A percentile compares a stretch with the other conserved stretches of the same genome.
Conservation (phyloP, 441 rosid species). For the Pelargonium australe region DNA sequence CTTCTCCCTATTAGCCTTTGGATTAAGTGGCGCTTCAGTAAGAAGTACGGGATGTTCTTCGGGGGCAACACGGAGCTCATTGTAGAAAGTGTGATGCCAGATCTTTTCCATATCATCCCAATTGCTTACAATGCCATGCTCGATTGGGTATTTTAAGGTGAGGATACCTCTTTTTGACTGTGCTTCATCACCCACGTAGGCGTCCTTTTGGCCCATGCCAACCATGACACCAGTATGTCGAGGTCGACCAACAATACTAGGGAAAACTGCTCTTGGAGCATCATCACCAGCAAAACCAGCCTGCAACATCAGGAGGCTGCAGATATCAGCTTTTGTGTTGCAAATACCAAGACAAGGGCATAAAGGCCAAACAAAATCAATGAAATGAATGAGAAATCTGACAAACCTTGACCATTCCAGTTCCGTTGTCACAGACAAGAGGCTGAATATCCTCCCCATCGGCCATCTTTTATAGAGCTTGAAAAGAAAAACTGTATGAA, state of each 20-base stretch:
- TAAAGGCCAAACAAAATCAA: neutral
- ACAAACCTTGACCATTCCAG: conserved; percentile 62
- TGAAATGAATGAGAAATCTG: neutral
- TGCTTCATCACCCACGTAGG: conserved; percentile 25
- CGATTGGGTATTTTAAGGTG: conserved; percentile 20
- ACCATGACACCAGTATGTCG: conserved; percentile 56
- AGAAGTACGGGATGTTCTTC: conserved; percentile 70
- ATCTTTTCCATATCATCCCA: conserved; percentile 35
- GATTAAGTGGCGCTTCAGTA: conserved; percentile 65
- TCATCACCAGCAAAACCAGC: conserved; percentile 76
- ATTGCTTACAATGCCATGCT: conserved; percentile 31
- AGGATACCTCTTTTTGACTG: conserved; percentile 25
- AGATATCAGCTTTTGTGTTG: conserved; percentile 7
- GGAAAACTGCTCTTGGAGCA: conserved; percentile 71
- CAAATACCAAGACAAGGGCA: neutral
- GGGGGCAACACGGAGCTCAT: conserved; percentile 61
- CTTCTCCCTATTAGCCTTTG: conserved; percentile 68
- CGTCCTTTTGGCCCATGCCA: conserved; percentile 37
- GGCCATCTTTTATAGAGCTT: conserved; percentile 43
- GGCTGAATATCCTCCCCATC: conserved; percentile 55
- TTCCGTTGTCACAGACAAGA: conserved; percentile 61
- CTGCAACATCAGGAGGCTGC: conserved; percentile 17
- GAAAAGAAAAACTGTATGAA: conserved; percentile 4
- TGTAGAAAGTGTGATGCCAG: conserved; percentile 46
- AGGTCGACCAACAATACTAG: conserved; percentile 55